Evolutionary conservation across 495 filamentous ascomycete genomes (phyloP), one percentile per base, ranked within the genome.

Genomic region (Penicillium verhagenii): DNA sequence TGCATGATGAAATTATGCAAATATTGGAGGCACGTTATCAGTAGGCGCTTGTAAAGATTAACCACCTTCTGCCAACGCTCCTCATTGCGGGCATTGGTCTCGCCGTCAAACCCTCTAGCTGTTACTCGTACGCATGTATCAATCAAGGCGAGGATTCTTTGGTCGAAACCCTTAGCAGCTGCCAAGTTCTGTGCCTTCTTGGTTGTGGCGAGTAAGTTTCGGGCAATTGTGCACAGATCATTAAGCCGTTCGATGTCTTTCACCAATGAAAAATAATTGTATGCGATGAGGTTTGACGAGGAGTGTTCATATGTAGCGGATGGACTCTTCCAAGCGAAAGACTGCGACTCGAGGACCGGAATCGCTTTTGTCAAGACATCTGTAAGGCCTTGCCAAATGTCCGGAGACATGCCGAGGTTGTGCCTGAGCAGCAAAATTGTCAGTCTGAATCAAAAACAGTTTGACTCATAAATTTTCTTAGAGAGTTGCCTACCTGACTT

Each of bases 1-100:
- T 90, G 88, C 72, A 91, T 89, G 24, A 92, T 88, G 70, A 93
- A 88, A 62, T 97, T 97, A 65, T 96, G 91, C 24, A 92, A 82
- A 64, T 93, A 91, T 69, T 97, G 92, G 11, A 97, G 79, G 47
- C 88, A 88, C 0, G 89, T 94, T 20, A 96, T 91, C 24, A 97
- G 78, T 3, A 96, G 79, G 64, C 92, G 92, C 70, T 97, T 97
- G 72, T 92, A 79, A 18, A 78, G 70, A 47, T 88, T 86, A 53
- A 90, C 87, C 21, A 95, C 82, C 62, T 86, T 86, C 60, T 86
- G 81, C 85, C 84, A 88, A 44, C 83, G 82, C 50, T 85, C 80
- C 63, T 88, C 85, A 31, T 84, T 84, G 39, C 76, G 74, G 38
- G 81, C 77, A 48, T 82, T 82, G 14, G 82, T 79, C 49, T 95